These are phyloP conservation scores for Byssoonygena ceratinophila DNA, from an alignment of 2,329 filamentous ascomycete species.

Conservation along the genomic window DNA sequence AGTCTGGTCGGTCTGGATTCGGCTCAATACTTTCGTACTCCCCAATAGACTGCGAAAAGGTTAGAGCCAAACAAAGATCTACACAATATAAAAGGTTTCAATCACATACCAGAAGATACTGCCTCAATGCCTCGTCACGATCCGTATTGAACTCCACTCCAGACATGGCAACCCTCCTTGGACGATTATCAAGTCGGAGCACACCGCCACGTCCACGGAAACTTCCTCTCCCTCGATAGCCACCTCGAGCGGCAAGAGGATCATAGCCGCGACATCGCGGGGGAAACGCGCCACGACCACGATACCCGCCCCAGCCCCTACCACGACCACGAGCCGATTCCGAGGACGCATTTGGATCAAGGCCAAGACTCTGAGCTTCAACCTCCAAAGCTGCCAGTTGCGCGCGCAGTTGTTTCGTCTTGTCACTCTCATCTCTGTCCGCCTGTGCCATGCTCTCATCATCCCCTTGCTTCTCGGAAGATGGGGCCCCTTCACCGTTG, in stretches of 20 bases:
- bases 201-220: constrained; percentile 40
- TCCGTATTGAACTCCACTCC: constrained; percentile 39
- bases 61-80: background rate
- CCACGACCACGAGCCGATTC: constrained; percentile 21
- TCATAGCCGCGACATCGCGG: constrained; percentile 31
- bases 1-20: constrained; percentile 31
- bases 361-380: constrained; percentile 45
- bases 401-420: constrained; percentile 45
- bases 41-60: constrained; percentile 31
- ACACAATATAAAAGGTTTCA: background rate
- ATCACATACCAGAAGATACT: constrained; percentile 43
- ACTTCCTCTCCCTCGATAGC: constrained; percentile 36
- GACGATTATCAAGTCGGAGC: constrained; percentile 49
- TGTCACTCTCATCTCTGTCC: constrained; percentile 34
- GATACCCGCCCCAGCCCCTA: constrained; percentile 26
- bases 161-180: constrained; percentile 43
- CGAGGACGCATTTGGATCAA: constrained; percentile 36
- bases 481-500: constrained; percentile 23
- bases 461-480: constrained; percentile 16
- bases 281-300: constrained; percentile 23
- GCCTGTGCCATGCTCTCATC: constrained; percentile 3
- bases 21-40: constrained; percentile 39
- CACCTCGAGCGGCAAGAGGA: constrained; percentile 29
- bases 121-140: constrained; percentile 47
- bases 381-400: constrained; percentile 47